phyloP scores from a whole-genome alignment of 768 basidiomycete species.

The Trametes villosa region DNA sequence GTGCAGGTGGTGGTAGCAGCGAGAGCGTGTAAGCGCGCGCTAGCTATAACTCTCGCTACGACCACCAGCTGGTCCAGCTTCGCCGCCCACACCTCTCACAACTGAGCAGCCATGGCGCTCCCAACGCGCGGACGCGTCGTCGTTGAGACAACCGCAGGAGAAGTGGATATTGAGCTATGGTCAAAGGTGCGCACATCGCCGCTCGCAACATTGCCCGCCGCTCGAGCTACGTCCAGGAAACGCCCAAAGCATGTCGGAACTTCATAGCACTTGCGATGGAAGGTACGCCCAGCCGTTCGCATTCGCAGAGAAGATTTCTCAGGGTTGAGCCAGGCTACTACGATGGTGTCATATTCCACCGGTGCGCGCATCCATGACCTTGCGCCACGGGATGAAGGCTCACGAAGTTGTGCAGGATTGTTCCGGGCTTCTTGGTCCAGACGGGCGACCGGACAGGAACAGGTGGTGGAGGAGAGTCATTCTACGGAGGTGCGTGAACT shows the following conservation, averaged over 20 bases:
- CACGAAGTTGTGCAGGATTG: constrained; percentile 56
- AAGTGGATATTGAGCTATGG: constrained; percentile 92
- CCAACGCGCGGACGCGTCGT: constrained; percentile 88
- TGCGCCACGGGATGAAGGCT: not conserved
- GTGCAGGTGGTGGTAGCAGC: too few relatives aligned
- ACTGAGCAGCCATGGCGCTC: constrained; percentile 61
- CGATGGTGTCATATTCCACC: constrained; percentile 93
- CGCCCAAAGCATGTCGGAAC: constrained; percentile 92
- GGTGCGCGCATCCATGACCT: constrained; percentile 47
- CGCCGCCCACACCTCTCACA: not conserved
- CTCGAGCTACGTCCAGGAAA: constrained; percentile 59
- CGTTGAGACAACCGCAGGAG: constrained; percentile 85
- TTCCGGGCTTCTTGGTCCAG: constrained; percentile 92
- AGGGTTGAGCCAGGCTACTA: constrained; percentile 73
- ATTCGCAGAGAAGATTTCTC: not conserved
- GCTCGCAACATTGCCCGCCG: not conserved
- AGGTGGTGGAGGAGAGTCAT: constrained; percentile 91
- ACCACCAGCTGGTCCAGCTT: too few relatives aligned
- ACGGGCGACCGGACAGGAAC: constrained; percentile 93
- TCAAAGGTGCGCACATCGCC: constrained; percentile 62
- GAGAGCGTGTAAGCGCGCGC: too few relatives aligned
- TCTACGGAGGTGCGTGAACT: constrained; percentile 75
- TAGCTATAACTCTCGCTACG: constrained; percentile 4
- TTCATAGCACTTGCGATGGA: constrained; percentile 89
- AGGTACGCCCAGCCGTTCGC: constrained; percentile 53